Base-by-base conservation (phyloP, 768 basidiomycete genomes). In the Lactarius hatsudake region DNA sequence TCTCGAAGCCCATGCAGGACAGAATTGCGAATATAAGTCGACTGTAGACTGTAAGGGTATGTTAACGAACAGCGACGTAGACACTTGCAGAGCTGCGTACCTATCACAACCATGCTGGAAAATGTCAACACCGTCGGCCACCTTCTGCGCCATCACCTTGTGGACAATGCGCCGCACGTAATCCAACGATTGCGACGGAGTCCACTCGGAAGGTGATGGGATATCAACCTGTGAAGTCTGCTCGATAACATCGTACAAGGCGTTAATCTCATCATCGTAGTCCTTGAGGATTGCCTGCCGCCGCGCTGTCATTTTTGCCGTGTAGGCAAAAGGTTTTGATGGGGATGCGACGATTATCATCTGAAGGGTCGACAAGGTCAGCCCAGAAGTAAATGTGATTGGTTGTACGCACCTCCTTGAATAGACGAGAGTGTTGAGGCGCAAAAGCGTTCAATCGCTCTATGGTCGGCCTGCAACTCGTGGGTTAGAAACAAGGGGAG, bases 381-480 rank as follows among this genome's bases (percentile, higher is more conserved):
- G 54, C n/a, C 28, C 26, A 55, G 54, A 12, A 30, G n/a, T 5
- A 38, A 15, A 34, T 23, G 12, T 2, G 12, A 23, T 18, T n/a
- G 5, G 18, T 60, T 10, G 53, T 61, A 65, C 71, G 48, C 13
- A 79, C 80, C 77, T 82, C 81, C 65, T 82, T 82, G 74, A 82
- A 82, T 4, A 84, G 71, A 23, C 81, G 72, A 0, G 81, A 82
- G 67, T 83, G 81, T 38, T 76, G 72, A 9, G 83, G 83, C 0
- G 82, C 81, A 60, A 72, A 77, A 23, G 68, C 68, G 63, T 83
- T 84, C 61, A 79, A 73, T 55, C 76, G 68, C 62, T 82, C 77
- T 5, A 83, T 74, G 8, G 76, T 80, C 0, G 79, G 74, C 81
- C 80, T 83, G 38, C 17, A 17, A 20, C 59, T 26, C 9, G 12